Conservation (phyloP, 192 early-diverging fungal species). For the Gonapodya sp. region DNA sequence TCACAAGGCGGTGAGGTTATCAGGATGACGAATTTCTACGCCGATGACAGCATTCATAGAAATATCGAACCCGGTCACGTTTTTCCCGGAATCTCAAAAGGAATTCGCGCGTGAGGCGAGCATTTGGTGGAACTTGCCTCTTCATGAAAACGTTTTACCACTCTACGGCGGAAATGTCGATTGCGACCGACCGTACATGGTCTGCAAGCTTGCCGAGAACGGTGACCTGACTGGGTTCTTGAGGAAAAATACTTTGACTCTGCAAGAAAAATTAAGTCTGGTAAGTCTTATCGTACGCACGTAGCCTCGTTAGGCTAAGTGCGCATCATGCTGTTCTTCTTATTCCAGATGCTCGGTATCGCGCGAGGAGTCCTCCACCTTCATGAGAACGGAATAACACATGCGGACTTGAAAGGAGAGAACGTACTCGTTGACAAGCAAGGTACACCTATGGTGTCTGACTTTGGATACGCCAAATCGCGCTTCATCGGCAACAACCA, state of each 20-base stretch:
- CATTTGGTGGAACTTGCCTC: neutral
- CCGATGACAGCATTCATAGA: neutral
- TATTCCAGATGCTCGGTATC: neutral
- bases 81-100: neutral
- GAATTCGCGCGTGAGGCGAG: too few relatives aligned
- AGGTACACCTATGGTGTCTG: neutral
- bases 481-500: too few relatives aligned
- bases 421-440: slow-evolving; percentile 2
- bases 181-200: neutral
- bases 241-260: neutral
- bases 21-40: too few relatives aligned
- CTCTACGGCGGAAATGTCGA: neutral
- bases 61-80: neutral
- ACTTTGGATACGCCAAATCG: neutral
- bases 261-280: neutral
- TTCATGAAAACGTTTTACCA: neutral
- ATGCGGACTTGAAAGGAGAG: slow-evolving; percentile 1
- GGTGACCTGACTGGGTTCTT: neutral
- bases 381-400: neutral
- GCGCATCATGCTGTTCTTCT: neutral
- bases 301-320: too few relatives aligned
- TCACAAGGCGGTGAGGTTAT: neutral
- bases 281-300: neutral
- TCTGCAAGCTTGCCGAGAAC: neutral
- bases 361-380: neutral